Evolutionary conservation across 192 early-diverging fungal species (phyloP), one percentile per base, ranked within the genome.

Genomic region (Haplosporangium gracile): DNA sequence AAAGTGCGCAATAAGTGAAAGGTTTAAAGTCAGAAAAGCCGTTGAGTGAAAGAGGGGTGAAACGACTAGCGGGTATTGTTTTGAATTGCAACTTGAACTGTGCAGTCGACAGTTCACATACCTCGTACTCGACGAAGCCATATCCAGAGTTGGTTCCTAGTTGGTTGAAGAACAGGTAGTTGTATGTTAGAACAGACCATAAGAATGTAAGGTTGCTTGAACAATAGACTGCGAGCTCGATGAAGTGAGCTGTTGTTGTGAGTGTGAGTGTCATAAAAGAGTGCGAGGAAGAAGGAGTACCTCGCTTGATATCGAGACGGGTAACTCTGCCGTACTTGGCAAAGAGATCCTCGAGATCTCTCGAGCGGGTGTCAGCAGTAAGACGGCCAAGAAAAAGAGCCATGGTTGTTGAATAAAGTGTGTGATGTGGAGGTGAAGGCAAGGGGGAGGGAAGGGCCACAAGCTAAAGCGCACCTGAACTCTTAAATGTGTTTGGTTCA

Each of bases 281-380:
- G 10, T 43, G 42, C 6, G 6, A 22, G 49, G 5, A 22, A 18
- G 5, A 16, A 68, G 42, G 43, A 2, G 29, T 87, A 90, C 91
- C 90, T 85, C 90, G 75, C 85, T 92, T 92, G 36, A 92, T 83
- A 80, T 92, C 91, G 42, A 92, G 88, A 68, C 91, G 88, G 74
- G 88, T 92, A 69, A 92, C 85, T 74, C 88, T 87, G 70, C 91
- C 91, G 80, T 89, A 92, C 78, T 90, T 90, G 76, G 88, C 78
- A 88, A 92, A 92, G 36, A 92, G 89, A 68, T 93, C 89, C 77
- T 92, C 91, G 45, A 92, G 85, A 88, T 92, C 91, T 75, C 91
- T 85, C 38, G 88, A 86, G 84, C 83, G 81, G 36, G 83, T 91
- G 74, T 89, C 88, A 51, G 87, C 81, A 18, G 90, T 76, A 49